Conservation (phyloP, 768 basidiomycete species). For the Leccinum variicolor region DNA sequence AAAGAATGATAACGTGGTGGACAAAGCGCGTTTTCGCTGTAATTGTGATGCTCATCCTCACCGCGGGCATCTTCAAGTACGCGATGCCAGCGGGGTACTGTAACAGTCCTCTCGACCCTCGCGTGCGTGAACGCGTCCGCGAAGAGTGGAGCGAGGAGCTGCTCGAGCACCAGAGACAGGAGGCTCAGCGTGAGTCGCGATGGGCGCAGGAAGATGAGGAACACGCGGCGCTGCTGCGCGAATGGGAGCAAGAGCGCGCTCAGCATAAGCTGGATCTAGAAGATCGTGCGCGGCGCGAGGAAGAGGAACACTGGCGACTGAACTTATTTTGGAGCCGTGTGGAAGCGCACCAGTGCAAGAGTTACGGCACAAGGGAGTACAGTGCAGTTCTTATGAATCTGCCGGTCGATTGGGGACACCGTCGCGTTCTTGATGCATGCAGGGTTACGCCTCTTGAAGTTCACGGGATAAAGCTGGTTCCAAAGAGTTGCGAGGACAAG, state of each 20-base stretch:
- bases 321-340: constrained; percentile 22
- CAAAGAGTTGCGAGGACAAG: constrained; percentile 21
- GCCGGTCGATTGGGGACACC: constrained; percentile 17
- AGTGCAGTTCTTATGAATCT: constrained; percentile 29
- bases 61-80: constrained; percentile 1
- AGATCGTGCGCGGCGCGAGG: constrained; percentile 19
- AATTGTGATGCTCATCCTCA: neutral
- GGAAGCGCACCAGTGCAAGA: constrained; percentile 22
- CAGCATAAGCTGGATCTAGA: constrained; percentile 14
- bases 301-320: constrained; percentile 17
- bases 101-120: constrained; percentile 17
- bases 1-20: neutral
- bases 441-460: constrained; percentile 21
- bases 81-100: constrained; percentile 15
- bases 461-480: constrained; percentile 17
- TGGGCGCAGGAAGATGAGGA: constrained; percentile 21
- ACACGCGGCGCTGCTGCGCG: constrained; percentile 1
- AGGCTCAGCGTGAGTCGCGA: constrained; percentile 6
- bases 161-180: constrained; percentile 16
- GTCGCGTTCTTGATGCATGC: constrained; percentile 22
- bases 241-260: constrained; percentile 21
- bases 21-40: neutral
- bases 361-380: constrained; percentile 29
- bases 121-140: constrained; percentile 18
- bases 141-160: constrained; percentile 20